Conservation (phyloP, 176 grass and related monocot genomes). For the Pharus latifolius region DNA sequence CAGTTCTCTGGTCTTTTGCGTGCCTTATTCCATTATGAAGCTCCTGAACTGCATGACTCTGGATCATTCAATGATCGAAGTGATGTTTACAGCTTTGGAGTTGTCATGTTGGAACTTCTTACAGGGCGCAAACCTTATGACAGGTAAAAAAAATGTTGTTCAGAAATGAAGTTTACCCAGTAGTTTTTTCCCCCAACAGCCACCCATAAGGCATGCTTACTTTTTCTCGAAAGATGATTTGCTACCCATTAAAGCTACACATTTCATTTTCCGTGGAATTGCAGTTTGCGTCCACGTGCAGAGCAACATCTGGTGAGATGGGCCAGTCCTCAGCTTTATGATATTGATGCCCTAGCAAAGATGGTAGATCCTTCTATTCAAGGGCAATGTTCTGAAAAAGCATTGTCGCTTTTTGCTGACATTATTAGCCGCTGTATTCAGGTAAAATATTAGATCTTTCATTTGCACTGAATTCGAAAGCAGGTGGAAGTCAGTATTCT, state of each 20-base stretch:
- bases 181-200: too few relatives aligned
- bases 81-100: conserved; percentile 91
- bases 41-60: conserved; percentile 78
- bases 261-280: background rate
- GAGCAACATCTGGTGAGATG: conserved; percentile 95
- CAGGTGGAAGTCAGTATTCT: too few relatives aligned
- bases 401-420: conserved; percentile 72
- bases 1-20: conserved; percentile 57
- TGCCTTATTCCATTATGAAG: conserved; percentile 76
- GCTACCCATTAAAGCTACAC: background rate
- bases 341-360: conserved; percentile 63
- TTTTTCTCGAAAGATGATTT: conserved; percentile 14
- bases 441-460: conserved; percentile 28
- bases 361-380: conserved; percentile 87
- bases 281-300: conserved; percentile 63
- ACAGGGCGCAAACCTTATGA: conserved; percentile 90
- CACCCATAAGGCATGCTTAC: background rate
- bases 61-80: conserved; percentile 69
- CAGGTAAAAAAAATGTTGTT: too few relatives aligned
- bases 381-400: conserved; percentile 74
- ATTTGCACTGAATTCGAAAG: background rate
- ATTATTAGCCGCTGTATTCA: conserved; percentile 87
- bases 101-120: conserved; percentile 97
- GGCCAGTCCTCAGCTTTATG: conserved; percentile 78
- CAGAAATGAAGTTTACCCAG: too few relatives aligned